A percentile compares a stretch with the other conserved stretches of the same genome.
These are phyloP conservation scores for Solioccasus polychromus DNA, from an alignment of 768 basidiomycete species.

Conservation along the genomic window DNA sequence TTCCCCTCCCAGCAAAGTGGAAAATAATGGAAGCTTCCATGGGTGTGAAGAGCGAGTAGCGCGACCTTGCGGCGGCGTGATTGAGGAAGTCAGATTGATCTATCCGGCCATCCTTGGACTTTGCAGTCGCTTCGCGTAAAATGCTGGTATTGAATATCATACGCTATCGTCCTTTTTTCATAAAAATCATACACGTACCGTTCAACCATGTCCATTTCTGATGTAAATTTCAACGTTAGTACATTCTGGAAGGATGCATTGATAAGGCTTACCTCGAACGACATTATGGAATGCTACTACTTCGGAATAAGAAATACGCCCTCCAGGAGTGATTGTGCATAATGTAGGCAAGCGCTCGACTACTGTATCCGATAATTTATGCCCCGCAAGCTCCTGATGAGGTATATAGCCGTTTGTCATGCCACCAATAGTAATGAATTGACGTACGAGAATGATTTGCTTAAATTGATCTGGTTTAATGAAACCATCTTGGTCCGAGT, in stretches of 20 bases:
- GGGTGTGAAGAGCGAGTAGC: conserved; percentile 94
- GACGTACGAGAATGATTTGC: conserved; percentile 84
- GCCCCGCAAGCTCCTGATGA: conserved; percentile 86
- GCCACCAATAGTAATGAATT: not conserved
- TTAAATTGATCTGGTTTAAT: conserved; percentile 94
- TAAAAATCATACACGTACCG: conserved; percentile 40
- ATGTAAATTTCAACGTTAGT: conserved; percentile 6
- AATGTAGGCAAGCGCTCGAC: conserved; percentile 91
- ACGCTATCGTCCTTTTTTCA: not conserved
- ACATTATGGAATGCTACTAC: conserved; percentile 98
- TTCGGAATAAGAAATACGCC: conserved; percentile 93
- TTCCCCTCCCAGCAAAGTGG: conserved; percentile 91
- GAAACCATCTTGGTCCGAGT: conserved; percentile 88
- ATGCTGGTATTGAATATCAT: conserved; percentile 45
- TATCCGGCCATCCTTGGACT: conserved; percentile 93
- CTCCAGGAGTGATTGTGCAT: conserved; percentile 84
- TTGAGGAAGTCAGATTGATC: conserved; percentile 95
- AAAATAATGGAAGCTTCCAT: conserved; percentile 99
- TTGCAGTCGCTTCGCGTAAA: conserved; percentile 84
- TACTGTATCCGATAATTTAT: conserved; percentile 93
- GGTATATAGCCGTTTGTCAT: not conserved
- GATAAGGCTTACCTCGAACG: conserved; percentile 61
- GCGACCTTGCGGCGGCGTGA: conserved; percentile 78
- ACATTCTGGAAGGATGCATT: not conserved
- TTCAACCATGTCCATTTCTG: conserved; percentile 96